Base-by-base conservation (phyloP, 805 yeast genomes). In the Ogataea dorogensis region DNA sequence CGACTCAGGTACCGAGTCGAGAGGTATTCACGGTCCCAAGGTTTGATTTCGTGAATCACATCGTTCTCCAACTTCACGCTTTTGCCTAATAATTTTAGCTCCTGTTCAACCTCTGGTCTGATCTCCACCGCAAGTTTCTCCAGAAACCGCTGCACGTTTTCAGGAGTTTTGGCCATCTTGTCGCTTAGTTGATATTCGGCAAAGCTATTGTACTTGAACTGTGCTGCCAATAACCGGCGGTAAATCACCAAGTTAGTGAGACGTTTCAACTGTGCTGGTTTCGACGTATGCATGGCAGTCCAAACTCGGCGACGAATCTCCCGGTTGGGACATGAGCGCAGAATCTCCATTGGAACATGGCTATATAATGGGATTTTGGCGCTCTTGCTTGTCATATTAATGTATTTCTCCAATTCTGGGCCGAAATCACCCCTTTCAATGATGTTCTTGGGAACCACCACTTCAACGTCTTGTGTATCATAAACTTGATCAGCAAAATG, bases 1-100 rank as follows among this genome's bases (percentile, higher is more conserved):
- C 57, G 51, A 22, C 65, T 49, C 33, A 55, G 34, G 31, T 53
- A 50, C 12, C 47, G 24, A 0, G 63, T 47, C 2, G 58, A 45
- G 17, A 73, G 46, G 41, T 73, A 89, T 45, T 88, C 95, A 43
- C 95, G 72, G 59, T 93, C 98, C 98, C 98, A 93, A 1, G 96
- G 96, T 42, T 77, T 73, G 20, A 88, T 69, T 9, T 59, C 57
- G 7, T 61, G 60, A 4, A 74, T 56, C 2, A 77, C 60, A 53
- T 46, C 7, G 40, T 38, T 31, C 46, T 43, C 44, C 38, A 39
- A 25, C 8, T 51, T 43, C 12, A 31, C 41, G 23, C 40, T 19
- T 21, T 47, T 49, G 17, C 74, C 70, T 21, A 86, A 61, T 5
- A 56, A 46, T 36, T 61, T 61, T 8, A 88, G 51, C 59, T 91